Evolutionary conservation across 1,284 basidiomycete genomes (phyloP), one percentile per base, ranked within the genome.

Genomic region (Microbotryum intermedium): DNA sequence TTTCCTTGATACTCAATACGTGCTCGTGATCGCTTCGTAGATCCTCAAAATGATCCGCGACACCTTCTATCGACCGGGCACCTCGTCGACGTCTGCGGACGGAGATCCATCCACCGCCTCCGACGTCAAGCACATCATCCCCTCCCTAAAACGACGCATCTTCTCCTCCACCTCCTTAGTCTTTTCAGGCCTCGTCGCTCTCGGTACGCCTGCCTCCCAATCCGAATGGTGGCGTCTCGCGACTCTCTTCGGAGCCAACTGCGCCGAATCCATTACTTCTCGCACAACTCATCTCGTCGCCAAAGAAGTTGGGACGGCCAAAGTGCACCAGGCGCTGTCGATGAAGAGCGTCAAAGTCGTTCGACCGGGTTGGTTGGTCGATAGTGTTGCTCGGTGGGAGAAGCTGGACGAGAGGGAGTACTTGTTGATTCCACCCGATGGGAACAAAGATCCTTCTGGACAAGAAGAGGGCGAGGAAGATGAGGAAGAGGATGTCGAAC

Each of bases 131-230:
- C 77, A 76, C 60, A 92, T 97, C 59, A 92, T 98, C 59, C 86
- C 88, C 20, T 78, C 79, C 55, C 81, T 93, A 73, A 88, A 95
- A 63, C 73, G 79, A 25, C 79, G 83, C 60, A 87, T 90, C 0
- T 79, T 98, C 21, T 77, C 80, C 28, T 89, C 86, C 26, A 82
- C 86, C 49, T 82, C 86, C 69, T 81, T 98, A 28, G 80, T 93
- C 30, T 97, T 98, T 74, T 95, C 93, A 0, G 88, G 90, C 55
- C 84, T 98, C 49, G 92, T 97, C 59, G 92, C 94, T 2, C 82
- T 93, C 26, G 86, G 90, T 65, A 39, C 57, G 7, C 46, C 47
- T 3, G 62, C 47, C 18, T 46, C 47, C 52, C 79, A 82, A 10
- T 87, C 88, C 18, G 89, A 94, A 67, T 83, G 91, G 54, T 97